Evolutionary conservation across 164 flowering plant genomes (phyloP).

Genomic region (Piper betle): DNA sequence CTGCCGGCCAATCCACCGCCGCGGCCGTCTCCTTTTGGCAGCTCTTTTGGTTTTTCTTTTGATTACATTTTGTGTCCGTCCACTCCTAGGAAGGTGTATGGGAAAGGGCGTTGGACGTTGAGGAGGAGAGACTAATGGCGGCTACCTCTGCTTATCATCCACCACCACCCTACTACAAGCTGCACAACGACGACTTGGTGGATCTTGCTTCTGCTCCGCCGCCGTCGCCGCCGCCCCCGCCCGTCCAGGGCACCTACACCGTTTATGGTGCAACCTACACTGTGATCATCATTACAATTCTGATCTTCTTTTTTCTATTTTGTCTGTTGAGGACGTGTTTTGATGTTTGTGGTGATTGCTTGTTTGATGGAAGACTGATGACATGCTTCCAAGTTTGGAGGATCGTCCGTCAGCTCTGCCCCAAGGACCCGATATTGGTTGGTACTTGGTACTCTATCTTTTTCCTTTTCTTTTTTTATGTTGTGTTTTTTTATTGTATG

Average conservation of each 20-base stretch:
- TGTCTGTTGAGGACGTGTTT: too few relatives aligned
- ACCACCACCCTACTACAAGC: conserved; percentile 84
- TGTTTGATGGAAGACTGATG: conserved; percentile 86
- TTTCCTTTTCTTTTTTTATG: background rate
- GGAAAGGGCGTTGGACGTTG: conserved; percentile 11
- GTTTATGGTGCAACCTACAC: conserved; percentile 71
- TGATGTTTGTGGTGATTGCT: background rate
- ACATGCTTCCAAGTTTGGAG: conserved; percentile 85
- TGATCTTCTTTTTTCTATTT: background rate
- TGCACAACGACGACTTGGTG: conserved; percentile 57
- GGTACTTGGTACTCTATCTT: background rate
- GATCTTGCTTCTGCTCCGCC: conserved; percentile 64
- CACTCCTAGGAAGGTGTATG: too few relatives aligned
- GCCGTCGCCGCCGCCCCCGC: conserved; percentile 89
- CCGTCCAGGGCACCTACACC: conserved; percentile 64
- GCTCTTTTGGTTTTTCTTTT: too few relatives aligned
- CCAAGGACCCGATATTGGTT: conserved; percentile 82
- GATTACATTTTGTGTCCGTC: too few relatives aligned
- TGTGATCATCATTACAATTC: conserved; percentile 17
- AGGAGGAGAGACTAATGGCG: conserved; percentile 14
- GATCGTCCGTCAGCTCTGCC: conserved; percentile 88
- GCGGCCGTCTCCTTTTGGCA: too few relatives aligned
- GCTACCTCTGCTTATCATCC: conserved; percentile 92
- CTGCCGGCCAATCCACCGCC: too few relatives aligned
- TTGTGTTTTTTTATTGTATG: too few relatives aligned